A percentile compares a stretch with the other conserved stretches of the same genome.
Conservation (phyloP, 2,329 filamentous ascomycete genomes). For the Arthrocladium fulminans region DNA sequence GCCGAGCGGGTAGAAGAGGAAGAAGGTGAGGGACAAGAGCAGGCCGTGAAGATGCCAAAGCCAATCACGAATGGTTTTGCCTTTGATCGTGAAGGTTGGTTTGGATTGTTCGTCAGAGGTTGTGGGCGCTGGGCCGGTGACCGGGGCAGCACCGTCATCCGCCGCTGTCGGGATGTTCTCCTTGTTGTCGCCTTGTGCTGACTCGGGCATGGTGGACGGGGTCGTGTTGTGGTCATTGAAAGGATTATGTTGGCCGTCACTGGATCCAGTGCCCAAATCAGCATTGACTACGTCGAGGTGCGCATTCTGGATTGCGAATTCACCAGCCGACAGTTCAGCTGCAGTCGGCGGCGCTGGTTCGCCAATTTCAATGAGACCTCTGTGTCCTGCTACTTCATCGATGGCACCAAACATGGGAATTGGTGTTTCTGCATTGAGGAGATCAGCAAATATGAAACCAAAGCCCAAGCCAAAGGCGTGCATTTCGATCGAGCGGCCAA, state of each 20-base stretch:
- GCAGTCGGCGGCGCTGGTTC: conserved; percentile 17
- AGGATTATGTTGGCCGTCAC: conserved; percentile 4
- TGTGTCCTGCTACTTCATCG: conserved; percentile 16
- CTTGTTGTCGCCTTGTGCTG: not conserved
- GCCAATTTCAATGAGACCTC: conserved; percentile 19
- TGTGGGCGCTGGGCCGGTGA: conserved; percentile 4
- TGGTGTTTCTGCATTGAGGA: conserved; percentile 17
- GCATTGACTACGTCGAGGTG: conserved; percentile 11
- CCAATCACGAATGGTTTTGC: conserved; percentile 19
- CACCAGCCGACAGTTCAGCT: conserved; percentile 19
- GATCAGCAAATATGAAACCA: conserved; percentile 20
- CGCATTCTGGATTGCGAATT: conserved; percentile 9
- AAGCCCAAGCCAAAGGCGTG: conserved; percentile 22
- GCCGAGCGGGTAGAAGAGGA: conserved; percentile 30
- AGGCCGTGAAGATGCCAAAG: conserved; percentile 27
- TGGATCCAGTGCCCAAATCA: not conserved
- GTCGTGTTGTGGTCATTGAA: conserved; percentile 9
- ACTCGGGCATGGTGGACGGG: conserved; percentile 1
- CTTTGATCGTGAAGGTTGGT: conserved; percentile 2
- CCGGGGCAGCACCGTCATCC: not conserved
- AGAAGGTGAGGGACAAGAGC: conserved; percentile 29
- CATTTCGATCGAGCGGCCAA: conserved; percentile 21
- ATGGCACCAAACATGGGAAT: conserved; percentile 19
- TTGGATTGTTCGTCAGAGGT: conserved; percentile 7
- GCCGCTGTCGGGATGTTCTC: not conserved